Evolutionary conservation across 2,329 filamentous ascomycete genomes (phyloP).

Genomic region (Calycina marina): DNA sequence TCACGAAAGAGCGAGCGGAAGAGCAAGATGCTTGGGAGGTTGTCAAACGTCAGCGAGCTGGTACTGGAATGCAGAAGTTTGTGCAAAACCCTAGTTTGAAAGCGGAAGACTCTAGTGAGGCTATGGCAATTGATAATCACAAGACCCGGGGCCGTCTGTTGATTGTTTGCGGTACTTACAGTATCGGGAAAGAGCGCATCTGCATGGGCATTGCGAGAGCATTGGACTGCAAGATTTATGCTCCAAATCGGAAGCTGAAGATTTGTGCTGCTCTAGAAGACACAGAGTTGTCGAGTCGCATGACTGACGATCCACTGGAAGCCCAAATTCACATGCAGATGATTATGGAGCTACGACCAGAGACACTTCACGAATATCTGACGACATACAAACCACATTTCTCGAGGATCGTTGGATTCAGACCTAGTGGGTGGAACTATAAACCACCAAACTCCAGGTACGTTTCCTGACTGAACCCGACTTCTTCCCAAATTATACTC

Average conservation of each 20-base stretch:
- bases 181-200: slow-evolving; percentile 93
- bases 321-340: slow-evolving; percentile 98
- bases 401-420: slow-evolving; percentile 74
- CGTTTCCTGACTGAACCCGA: slow-evolving; percentile 10
- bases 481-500: not conserved
- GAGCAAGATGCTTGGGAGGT: slow-evolving; percentile 39
- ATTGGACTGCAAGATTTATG: slow-evolving; percentile 78
- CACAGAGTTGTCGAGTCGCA: slow-evolving; percentile 57
- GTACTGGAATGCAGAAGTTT: slow-evolving; percentile 48
- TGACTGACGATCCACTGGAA: slow-evolving; percentile 67
- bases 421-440: slow-evolving; percentile 91
- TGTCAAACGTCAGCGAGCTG: slow-evolving; percentile 37
- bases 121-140: slow-evolving; percentile 10
- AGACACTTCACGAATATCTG: slow-evolving; percentile 83
- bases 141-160: slow-evolving; percentile 53
- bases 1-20: slow-evolving; percentile 51
- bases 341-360: slow-evolving; percentile 82
- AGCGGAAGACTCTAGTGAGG: slow-evolving; percentile 14
- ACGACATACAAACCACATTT: slow-evolving; percentile 69
- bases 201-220: slow-evolving; percentile 85
- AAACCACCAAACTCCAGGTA: slow-evolving; percentile 50
- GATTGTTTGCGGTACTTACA: slow-evolving; percentile 91
- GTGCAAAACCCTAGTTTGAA: slow-evolving; percentile 27
- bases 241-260: slow-evolving; percentile 65
- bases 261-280: slow-evolving; percentile 80